Conservation (phyloP, 805 yeast species). For the Saccharomycopsis selenospora region DNA sequence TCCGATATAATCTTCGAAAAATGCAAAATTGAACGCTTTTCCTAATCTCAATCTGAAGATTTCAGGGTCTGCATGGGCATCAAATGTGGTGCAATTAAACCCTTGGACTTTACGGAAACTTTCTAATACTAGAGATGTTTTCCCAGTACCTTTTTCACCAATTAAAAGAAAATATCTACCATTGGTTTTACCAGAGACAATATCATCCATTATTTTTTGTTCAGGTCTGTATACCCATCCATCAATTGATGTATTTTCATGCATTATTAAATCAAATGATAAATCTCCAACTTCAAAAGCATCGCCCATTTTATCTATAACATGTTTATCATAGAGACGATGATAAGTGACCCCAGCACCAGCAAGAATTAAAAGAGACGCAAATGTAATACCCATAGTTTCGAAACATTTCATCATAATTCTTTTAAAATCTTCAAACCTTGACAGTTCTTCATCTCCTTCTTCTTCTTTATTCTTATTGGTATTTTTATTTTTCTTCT, state of each 20-base stretch:
- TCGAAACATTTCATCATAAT: constrained; percentile 43
- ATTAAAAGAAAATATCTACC: constrained; percentile 68
- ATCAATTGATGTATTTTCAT: constrained; percentile 34
- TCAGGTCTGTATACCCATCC: constrained; percentile 67
- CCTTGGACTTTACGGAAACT: constrained; percentile 60
- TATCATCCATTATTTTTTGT: constrained; percentile 55
- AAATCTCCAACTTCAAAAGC: constrained; percentile 68
- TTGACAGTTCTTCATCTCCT: constrained; percentile 12
- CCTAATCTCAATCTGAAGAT: constrained; percentile 72
- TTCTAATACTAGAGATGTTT: constrained; percentile 67
- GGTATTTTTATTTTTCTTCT: constrained; percentile 13
- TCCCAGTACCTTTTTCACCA: constrained; percentile 87
- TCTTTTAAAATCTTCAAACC: constrained; percentile 4
- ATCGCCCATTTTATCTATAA: constrained; percentile 51
- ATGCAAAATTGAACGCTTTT: constrained; percentile 63
- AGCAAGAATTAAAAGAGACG: constrained; percentile 61
- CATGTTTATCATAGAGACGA: constrained; percentile 49
- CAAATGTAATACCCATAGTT: constrained; percentile 63
- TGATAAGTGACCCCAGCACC: constrained; percentile 70
- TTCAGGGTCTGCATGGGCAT: constrained; percentile 83
- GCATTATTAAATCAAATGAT: constrained; percentile 52
- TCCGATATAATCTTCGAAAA: constrained; percentile 77
- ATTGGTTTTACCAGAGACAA: constrained; percentile 51
- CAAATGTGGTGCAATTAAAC: constrained; percentile 58
- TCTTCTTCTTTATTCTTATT: constrained; percentile 15